phyloP scores from a whole-genome alignment of 108 stramenopile species.

The Cyclostephanos tholiformis region DNA sequence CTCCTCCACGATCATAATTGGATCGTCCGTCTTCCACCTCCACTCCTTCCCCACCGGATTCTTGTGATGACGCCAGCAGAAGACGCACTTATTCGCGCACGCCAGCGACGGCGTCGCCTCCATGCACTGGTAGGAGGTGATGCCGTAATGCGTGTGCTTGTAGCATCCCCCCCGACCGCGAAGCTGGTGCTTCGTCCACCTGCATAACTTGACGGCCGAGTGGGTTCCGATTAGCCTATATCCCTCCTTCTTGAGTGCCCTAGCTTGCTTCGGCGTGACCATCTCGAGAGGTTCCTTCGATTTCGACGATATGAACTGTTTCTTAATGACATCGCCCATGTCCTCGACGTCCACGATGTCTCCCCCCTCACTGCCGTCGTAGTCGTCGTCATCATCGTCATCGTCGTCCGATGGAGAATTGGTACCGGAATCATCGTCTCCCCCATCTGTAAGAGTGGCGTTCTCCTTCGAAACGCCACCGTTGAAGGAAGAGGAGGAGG shows the following conservation, averaged over 20 bases:
- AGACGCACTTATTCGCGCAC: slow-evolving; percentile 98
- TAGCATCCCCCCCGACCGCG: slow-evolving; percentile 95
- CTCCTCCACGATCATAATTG: slow-evolving; percentile 86
- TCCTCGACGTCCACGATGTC: slow-evolving; percentile 92
- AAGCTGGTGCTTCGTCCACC: slow-evolving; percentile 98
- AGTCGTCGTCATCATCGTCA: slow-evolving; percentile 48
- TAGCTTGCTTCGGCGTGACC: slow-evolving; percentile 93
- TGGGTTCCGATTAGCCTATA: slow-evolving; percentile 96
- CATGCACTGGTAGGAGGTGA: slow-evolving; percentile 97
- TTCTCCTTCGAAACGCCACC: slow-evolving; percentile 7
- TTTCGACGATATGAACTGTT: slow-evolving; percentile 26
- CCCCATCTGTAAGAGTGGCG: slow-evolving; percentile 33
- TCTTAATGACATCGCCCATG: slow-evolving; percentile 76
- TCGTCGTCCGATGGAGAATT: slow-evolving; percentile 32
- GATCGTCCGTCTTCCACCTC: slow-evolving; percentile 97
- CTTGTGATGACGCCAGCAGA: slow-evolving; percentile 99
- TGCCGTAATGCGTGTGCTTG: slow-evolving; percentile 97
- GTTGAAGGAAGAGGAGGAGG: slow-evolving; percentile 15
- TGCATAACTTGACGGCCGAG: slow-evolving; percentile 96
- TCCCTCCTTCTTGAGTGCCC: slow-evolving; percentile 93
- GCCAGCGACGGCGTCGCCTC: slow-evolving; percentile 94
- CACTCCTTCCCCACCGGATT: slow-evolving; percentile 97
- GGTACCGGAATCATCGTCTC: slow-evolving; percentile 48
- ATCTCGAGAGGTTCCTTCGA: slow-evolving; percentile 72
- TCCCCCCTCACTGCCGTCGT: slow-evolving; percentile 51